Conservation (phyloP, 257 asterid species). For the Solanum microdontum region DNA sequence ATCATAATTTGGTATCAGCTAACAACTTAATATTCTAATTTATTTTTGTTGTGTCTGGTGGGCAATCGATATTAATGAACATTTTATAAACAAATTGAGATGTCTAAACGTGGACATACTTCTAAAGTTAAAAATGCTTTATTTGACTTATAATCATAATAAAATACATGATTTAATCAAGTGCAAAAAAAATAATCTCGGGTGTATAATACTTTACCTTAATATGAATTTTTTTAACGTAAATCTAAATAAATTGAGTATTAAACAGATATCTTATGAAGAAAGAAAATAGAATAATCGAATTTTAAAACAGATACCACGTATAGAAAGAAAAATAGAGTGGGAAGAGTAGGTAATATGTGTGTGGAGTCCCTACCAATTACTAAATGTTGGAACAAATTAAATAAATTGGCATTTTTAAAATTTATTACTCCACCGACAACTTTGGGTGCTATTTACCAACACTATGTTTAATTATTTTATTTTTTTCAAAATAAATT, state of each 20-base stretch:
- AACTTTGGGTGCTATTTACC: neutral
- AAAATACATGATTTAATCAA: neutral
- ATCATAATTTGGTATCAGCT: neutral
- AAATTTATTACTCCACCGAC: neutral
- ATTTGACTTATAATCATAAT: neutral
- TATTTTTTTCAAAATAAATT: neutral
- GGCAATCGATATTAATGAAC: neutral
- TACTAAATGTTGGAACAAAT: neutral
- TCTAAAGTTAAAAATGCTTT: neutral
- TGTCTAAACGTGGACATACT: neutral
- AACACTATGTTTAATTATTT: neutral
- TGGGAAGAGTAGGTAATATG: neutral
- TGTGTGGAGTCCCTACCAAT: neutral
- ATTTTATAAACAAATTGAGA: neutral
- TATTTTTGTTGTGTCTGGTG: neutral
- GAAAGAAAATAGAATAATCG: no score
- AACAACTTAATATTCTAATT: neutral
- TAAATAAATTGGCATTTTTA: neutral
- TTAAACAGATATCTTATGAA: no score
- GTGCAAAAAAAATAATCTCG: neutral
- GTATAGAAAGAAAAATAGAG: neutral
- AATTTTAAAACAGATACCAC: neutral
- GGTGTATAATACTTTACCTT: neutral
- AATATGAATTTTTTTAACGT: neutral
- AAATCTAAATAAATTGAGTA: rapidly evolving